Conservation (phyloP, 192 early-diverging fungal species). For the Phlyctochytrium arcticum region DNA sequence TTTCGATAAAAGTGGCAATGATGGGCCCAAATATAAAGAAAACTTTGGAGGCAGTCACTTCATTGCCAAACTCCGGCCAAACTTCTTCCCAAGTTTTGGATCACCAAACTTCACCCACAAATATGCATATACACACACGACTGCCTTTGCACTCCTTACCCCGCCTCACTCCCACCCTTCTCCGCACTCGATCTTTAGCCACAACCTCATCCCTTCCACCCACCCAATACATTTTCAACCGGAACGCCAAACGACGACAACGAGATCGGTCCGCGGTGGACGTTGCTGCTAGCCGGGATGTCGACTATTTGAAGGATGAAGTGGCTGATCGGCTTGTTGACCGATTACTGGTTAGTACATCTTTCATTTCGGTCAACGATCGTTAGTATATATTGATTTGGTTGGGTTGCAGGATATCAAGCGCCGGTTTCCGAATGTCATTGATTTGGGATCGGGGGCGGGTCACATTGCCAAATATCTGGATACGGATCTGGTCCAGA, state of each 20-base stretch:
- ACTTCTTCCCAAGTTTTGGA: no score
- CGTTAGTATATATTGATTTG: not conserved
- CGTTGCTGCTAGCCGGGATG: slow-evolving; percentile 57
- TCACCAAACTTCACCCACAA: no score
- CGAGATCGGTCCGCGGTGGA: slow-evolving; percentile 63
- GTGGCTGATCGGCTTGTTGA: slow-evolving; percentile 84
- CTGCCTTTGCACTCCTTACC: no score
- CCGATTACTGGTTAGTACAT: slow-evolving; percentile 61
- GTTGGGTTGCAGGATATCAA: slow-evolving; percentile 73
- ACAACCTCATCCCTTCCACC: slow-evolving; percentile 10
- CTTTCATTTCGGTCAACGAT: not conserved
- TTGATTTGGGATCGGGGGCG: slow-evolving; percentile 85
- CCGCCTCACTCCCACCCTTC: no score
- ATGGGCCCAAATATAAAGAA: no score
- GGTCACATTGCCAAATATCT: slow-evolving; percentile 84
- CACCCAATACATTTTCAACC: slow-evolving; percentile 65
- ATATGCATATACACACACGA: no score
- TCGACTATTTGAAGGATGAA: slow-evolving; percentile 92
- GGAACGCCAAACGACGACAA: slow-evolving; percentile 70
- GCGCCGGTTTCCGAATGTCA: slow-evolving; percentile 74
- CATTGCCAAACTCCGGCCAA: no score
- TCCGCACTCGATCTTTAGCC: no score
- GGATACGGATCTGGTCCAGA: slow-evolving; percentile 76
- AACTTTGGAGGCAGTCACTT: no score
- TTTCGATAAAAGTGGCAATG: no score